Evolutionary conservation across 306 rosid genomes (phyloP), one percentile per base, ranked within the genome.

Genomic region (Lathyrus oleraceus): DNA sequence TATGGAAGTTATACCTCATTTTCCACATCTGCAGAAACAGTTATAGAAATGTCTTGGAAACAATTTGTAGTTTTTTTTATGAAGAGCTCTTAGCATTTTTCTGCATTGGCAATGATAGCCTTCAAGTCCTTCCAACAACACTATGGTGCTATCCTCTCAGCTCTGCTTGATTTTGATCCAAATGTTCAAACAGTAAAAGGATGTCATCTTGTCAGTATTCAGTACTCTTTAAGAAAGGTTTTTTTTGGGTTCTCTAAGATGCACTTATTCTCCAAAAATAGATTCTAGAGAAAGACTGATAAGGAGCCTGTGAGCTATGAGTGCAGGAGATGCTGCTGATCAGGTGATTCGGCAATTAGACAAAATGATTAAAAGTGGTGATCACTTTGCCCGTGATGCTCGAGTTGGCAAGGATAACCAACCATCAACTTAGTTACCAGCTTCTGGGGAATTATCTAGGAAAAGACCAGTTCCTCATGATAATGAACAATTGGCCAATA

Each of bases 271-370:
- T n/a, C n/a, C n/a, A n/a, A n/a, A n/a, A n/a, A n/a, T n/a, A n/a
- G 83, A 94, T 97, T 83, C 95, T 25, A 90, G 97, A 81, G 98
- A 94, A 64, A 87, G 81, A 72, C 81, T 94, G 78, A 51, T 88
- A 69, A 83, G 86, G 87, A 87, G 86, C 75, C 83, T 94, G 69
- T 85, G 98, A n/a, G n/a, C n/a, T n/a, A n/a, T n/a, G n/a, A n/a
- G n/a, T n/a, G n/a, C n/a, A n/a, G n/a, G n/a, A n/a, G n/a, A n/a
- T n/a, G n/a, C n/a, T n/a, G n/a, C n/a, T n/a, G n/a, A n/a, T n/a
- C n/a, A n/a, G n/a, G n/a, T 86, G 44, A 84, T 94, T 78, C 85
- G 96, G 62, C 98, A 90, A 79, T 92, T 90, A 25, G 98, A 91
- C 75, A 94, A 86, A 81, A 81, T 87, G 83, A 77, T 90, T 47